Percentiles rank a stretch among this genome's conserved stretches.
Conservation (phyloP, 208 protist genomes). For the Willaertia magna region DNA sequence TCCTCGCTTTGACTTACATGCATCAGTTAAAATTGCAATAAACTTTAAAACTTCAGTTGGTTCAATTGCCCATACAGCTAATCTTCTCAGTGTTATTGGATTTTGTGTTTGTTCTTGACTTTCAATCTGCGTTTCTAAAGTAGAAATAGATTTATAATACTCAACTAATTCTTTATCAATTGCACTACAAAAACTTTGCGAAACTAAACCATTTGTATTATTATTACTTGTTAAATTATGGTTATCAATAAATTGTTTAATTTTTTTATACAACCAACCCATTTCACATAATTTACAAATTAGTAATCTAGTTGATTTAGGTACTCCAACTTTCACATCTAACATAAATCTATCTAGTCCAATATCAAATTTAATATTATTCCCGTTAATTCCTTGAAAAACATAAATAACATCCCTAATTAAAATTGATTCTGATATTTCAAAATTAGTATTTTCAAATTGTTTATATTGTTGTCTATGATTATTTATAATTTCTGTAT, state of each 20-base stretch:
- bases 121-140: constrained; percentile 29
- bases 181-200: constrained; percentile 28
- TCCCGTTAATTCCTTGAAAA: constrained; percentile 37
- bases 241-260: constrained; percentile 20
- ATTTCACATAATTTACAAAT: constrained; percentile 26
- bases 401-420: constrained; percentile 27
- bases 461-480: neutral
- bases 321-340: constrained; percentile 19
- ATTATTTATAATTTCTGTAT: too few relatives aligned
- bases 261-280: constrained; percentile 32
- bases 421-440: constrained; percentile 8
- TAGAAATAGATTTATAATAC: constrained; percentile 35
- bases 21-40: constrained; percentile 13
- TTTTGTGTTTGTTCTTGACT: neutral
- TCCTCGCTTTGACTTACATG: neutral
- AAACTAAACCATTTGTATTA: neutral
- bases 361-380: constrained; percentile 27
- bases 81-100: constrained; percentile 20
- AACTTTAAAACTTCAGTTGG: constrained; percentile 24
- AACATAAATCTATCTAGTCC: constrained; percentile 15
- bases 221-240: neutral
- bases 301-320: constrained; percentile 20
- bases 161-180: constrained; percentile 37
- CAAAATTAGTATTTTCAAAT: neutral
- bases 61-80: constrained; percentile 31